Percentiles rank a stretch among this genome's conserved stretches.
These are phyloP conservation scores for Candida glucosophila DNA, from an alignment of 1,139 yeast genomes.

Conservation along the genomic window DNA sequence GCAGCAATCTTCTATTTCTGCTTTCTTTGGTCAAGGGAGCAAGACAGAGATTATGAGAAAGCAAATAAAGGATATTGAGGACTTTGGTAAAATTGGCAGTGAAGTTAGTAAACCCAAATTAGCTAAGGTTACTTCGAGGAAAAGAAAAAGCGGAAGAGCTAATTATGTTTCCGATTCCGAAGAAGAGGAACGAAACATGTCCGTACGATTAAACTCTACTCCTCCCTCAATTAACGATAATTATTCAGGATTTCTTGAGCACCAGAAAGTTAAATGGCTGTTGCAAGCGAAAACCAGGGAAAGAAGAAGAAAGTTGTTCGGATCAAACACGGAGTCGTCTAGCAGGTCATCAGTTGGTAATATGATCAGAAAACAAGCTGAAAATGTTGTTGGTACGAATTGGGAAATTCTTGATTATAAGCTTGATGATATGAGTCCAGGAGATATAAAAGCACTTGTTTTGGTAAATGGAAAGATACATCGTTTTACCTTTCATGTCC, in stretches of 20 bases:
- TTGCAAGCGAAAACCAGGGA: conserved; percentile 61
- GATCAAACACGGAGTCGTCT: conserved; percentile 44
- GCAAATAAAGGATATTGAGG: conserved; percentile 62
- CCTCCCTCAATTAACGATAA: conserved; percentile 72
- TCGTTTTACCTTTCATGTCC: conserved; percentile 61
- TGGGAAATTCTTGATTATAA: conserved; percentile 84
- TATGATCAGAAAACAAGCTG: conserved; percentile 71
- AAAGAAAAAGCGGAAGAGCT: conserved; percentile 19
- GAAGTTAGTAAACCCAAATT: conserved; percentile 32
- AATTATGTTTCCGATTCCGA: conserved; percentile 24
- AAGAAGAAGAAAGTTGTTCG: conserved; percentile 73
- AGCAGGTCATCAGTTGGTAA: conserved; percentile 52
- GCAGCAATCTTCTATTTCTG: conserved; percentile 60
- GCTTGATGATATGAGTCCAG: conserved; percentile 51
- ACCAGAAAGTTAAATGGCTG: conserved; percentile 83
- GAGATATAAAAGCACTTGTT: conserved; percentile 68
- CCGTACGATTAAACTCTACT: conserved; percentile 39
- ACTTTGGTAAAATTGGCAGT: conserved; percentile 44
- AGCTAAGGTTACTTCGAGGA: conserved; percentile 43
- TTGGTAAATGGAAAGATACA: conserved; percentile 68
- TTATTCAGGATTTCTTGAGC: conserved; percentile 65
- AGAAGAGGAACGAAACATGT: conserved; percentile 32
- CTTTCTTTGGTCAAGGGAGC: conserved; percentile 45
- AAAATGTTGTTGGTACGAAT: conserved; percentile 59
- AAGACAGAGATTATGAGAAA: conserved; percentile 22